Percentiles rank a stretch among this genome's conserved stretches.
Evolutionary conservation across 345 rosid species (phyloP).

Genomic region (Bruguiera gymnorhiza): DNA sequence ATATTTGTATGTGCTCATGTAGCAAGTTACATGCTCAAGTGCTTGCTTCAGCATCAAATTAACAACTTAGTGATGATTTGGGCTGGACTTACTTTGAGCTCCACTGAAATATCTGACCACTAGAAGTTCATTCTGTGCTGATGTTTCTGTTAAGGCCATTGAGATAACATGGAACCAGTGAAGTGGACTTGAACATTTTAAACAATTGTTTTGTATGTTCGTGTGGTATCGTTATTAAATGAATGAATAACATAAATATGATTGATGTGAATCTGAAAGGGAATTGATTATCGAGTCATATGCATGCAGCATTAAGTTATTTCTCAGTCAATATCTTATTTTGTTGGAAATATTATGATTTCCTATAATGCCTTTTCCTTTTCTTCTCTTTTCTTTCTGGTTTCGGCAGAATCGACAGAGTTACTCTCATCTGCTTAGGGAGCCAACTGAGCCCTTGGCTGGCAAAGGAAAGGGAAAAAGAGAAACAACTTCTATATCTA

Average conservation of each 20-base stretch:
- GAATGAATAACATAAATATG: background rate
- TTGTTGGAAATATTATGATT: background rate
- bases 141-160: no score
- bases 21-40: no score
- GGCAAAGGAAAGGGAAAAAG: conserved; percentile 68
- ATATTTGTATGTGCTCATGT: no score
- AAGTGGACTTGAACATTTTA: no score
- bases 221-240: background rate
- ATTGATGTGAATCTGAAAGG: background rate
- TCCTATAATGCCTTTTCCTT: background rate
- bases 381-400: background rate
- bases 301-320: background rate
- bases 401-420: conserved; percentile 64
- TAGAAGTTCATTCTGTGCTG: no score
- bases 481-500: conserved; percentile 43
- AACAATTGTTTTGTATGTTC: no score
- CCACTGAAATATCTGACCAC: no score
- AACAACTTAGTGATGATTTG: no score
- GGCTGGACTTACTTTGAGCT: no score
- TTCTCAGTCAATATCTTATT: background rate
- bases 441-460: conserved; percentile 30
- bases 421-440: conserved; percentile 56
- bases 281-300: background rate
- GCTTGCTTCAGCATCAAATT: no score
- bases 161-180: no score